Base-by-base conservation (phyloP, 106 monocot genomes). In the Dendrobium catenatum region DNA sequence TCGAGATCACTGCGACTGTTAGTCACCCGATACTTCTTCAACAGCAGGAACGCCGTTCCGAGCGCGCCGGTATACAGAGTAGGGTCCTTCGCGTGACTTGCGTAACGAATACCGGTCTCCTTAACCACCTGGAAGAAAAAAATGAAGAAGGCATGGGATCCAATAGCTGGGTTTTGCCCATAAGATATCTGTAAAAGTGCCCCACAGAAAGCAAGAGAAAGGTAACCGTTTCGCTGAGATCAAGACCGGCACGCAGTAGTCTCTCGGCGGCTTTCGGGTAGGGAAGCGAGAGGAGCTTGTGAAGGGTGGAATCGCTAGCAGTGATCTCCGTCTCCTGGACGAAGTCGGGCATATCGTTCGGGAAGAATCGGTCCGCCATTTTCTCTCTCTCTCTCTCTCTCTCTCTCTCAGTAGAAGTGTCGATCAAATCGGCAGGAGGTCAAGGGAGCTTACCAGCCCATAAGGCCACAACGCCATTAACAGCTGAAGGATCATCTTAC, bases 291-390 rank as follows among this genome's bases (percentile, higher is more conserved):
- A 93, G 90, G 42, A 93, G 87, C n/a, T 37, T 82, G 43, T 40
- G 49, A 42, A 91, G 89, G 44, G 83, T 61, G 79, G 82, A 48
- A 19, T 70, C 55, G 44, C 68, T 64, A 41, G 19, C 78, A 49
- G 42, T 43, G 68, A 58, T 31, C 10, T 85, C 85, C 15, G 22
- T 68, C 80, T 90, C 93, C 51, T 87, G 84, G 33, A 87, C 79
- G 84, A 84, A 93, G 24, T 81, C 82, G 6, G 93, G 93, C 87
- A 93, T 78, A 22, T 87, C 88, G 75, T 93, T 93, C 2, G 78
- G 84, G 81, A 93, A 93, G 91, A 84, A 93, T 27, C 93, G 88
- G 73, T 91, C 87, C 37, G 87, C 87, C 93, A 93, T 93, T 1
- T 40, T 76, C 27, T 59, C 79, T 46, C 37, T 24, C 64, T 42